A percentile compares a stretch with the other conserved stretches of the same genome.
Conservation (phyloP, 164 flowering plant species). For the Tetracentron sinense region DNA sequence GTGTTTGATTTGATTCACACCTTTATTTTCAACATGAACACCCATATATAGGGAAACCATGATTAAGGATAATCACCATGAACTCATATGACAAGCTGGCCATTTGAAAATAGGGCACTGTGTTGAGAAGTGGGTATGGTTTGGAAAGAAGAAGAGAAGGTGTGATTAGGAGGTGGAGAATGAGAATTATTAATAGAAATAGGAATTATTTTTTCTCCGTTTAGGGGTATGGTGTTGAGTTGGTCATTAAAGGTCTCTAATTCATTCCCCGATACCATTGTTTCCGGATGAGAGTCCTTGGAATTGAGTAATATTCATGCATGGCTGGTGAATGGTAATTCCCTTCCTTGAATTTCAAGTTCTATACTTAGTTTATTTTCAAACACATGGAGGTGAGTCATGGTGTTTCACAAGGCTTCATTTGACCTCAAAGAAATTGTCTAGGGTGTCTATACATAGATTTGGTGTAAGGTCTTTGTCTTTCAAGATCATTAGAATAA, state of each 20-base stretch:
- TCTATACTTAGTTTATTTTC: not conserved
- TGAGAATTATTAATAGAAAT: not conserved
- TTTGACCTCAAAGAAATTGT: constrained; percentile 16
- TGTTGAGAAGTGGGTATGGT: constrained; percentile 17
- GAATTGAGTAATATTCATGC: constrained; percentile 14
- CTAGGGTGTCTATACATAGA: constrained; percentile 32
- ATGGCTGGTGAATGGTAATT: constrained; percentile 1
- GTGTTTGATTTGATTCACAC: too few relatives aligned
- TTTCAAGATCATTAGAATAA: not conserved
- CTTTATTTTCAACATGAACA: not conserved
- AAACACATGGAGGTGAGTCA: constrained; percentile 30
- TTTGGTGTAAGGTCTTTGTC: constrained; percentile 18
- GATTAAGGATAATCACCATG: not conserved
- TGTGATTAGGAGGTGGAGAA: constrained; percentile 1
- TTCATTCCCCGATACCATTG: constrained; percentile 15
- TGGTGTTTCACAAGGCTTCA: constrained; percentile 22
- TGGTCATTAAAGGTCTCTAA: not conserved
- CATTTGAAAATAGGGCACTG: constrained; percentile 1
- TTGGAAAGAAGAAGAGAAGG: not conserved
- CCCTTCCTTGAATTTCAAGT: constrained; percentile 16
- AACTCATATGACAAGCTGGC: not conserved
- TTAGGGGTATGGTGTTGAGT: not conserved
- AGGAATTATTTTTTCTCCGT: not conserved
- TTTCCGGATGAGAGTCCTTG: constrained; percentile 10
- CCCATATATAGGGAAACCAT: not conserved